These are phyloP conservation scores for Anastatica hierochuntica DNA, from an alignment of 345 rosid genomes.

Conservation along the genomic window DNA sequence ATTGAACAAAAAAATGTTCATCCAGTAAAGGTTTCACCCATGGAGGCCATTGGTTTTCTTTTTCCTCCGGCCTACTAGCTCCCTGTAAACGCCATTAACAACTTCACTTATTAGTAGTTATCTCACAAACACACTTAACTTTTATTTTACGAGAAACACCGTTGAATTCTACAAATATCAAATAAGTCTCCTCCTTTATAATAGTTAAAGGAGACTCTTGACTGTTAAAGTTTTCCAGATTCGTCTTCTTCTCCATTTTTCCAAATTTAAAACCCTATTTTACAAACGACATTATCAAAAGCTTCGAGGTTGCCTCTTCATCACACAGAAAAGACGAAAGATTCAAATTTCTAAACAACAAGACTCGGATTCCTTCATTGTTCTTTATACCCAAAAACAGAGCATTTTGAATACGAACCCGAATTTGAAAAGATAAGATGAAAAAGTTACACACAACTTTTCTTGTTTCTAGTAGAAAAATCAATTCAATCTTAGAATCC, in stretches of 20 bases:
- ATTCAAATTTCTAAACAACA: no score
- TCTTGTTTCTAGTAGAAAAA: background rate
- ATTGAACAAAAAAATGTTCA: slow-evolving; percentile 72
- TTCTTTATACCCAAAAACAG: background rate
- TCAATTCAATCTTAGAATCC: background rate
- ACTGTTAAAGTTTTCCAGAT: no score
- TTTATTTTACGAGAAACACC: background rate
- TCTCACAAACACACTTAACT: background rate
- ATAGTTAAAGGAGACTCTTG: slow-evolving; percentile 2
- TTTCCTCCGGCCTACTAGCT: slow-evolving; percentile 48
- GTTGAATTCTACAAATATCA: slow-evolving; percentile 2
- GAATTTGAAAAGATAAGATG: background rate
- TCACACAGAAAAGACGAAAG: no score
- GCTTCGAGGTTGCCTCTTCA: no score
- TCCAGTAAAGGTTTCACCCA: slow-evolving; percentile 71
- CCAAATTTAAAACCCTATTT: no score
- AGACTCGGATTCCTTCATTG: no score
- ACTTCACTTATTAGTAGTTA: background rate
- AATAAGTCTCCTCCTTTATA: slow-evolving; percentile 9
- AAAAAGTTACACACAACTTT: background rate
- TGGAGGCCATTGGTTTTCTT: slow-evolving; percentile 59
- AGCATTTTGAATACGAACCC: background rate
- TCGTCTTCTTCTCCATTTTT: no score
- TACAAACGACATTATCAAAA: no score
- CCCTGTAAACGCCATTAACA: slow-evolving; percentile 23